These are phyloP conservation scores for Hanseniaspora singularis DNA, from an alignment of 805 yeast species.

Conservation along the genomic window DNA sequence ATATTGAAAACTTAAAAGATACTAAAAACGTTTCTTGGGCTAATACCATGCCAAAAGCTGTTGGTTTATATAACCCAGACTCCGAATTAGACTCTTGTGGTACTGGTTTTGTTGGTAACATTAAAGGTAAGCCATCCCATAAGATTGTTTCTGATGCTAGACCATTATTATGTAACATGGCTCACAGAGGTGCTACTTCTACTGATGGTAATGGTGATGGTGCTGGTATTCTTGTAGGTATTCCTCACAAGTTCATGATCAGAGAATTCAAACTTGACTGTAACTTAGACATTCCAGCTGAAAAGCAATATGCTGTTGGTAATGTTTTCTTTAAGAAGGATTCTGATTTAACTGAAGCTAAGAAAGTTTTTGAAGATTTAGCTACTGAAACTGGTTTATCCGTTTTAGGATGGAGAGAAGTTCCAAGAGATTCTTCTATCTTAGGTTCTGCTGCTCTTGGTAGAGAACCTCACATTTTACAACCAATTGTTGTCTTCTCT, in stretches of 20 bases:
- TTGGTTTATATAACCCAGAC: conserved; percentile 89
- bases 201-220: conserved; percentile 98
- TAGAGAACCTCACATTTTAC: conserved; percentile 81
- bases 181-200: conserved; percentile 97
- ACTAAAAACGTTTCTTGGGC: conserved; percentile 75
- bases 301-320: conserved; percentile 90
- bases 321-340: conserved; percentile 88
- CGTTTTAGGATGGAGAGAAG: conserved; percentile 89
- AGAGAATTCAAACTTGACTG: conserved; percentile 71
- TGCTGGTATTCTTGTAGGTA: conserved; percentile 89
- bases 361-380: conserved; percentile 65
- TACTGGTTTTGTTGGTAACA: conserved; percentile 93
- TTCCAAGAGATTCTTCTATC: conserved; percentile 88
- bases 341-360: conserved; percentile 53
- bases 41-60: conserved; percentile 65
- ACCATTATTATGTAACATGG: conserved; percentile 85
- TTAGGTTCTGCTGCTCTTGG: conserved; percentile 90
- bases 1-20: conserved; percentile 16
- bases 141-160: conserved; percentile 87
- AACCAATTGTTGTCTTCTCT: conserved; percentile 76
- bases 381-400: conserved; percentile 65
- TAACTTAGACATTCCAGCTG: conserved; percentile 54
- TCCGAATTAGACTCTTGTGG: conserved; percentile 96
- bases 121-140: conserved; percentile 78
- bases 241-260: conserved; percentile 76